Evolutionary conservation across 1,284 basidiomycete species (phyloP).

Genomic region (Apiotrichum brassicae): DNA sequence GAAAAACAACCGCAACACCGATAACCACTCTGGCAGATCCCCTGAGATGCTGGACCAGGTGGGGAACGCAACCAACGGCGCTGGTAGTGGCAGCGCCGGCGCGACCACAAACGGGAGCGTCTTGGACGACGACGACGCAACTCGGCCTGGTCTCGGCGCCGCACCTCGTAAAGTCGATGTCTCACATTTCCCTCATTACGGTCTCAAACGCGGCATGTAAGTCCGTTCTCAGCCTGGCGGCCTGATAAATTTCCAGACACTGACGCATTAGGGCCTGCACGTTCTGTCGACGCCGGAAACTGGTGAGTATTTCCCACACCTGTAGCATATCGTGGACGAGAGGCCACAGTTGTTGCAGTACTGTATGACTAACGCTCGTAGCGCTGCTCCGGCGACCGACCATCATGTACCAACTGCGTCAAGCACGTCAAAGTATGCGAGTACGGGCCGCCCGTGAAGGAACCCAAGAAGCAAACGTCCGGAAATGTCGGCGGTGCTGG

Average conservation of each 20-base stretch:
- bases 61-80: neutral
- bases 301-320: constrained; percentile 30
- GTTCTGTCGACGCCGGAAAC: constrained; percentile 38
- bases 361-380: constrained; percentile 6
- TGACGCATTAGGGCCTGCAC: constrained; percentile 30
- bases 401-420: constrained; percentile 33
- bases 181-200: constrained; percentile 19
- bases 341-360: no score
- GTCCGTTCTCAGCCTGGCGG: neutral
- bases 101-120: neutral
- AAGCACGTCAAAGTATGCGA: constrained; percentile 38
- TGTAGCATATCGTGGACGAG: no score
- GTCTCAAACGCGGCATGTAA: constrained; percentile 18
- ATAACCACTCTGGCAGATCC: no score
- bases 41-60: no score
- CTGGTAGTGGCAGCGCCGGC: neutral
- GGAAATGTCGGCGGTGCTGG: neutral
- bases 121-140: neutral
- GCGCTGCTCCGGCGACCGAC: constrained; percentile 35
- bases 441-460: constrained; percentile 22
- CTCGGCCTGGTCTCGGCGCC: neutral
- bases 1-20: no score
- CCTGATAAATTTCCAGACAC: neutral
- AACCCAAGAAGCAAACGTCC: constrained; percentile 2
- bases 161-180: constrained; percentile 14